Percentiles rank a stretch among this genome's conserved stretches.
These are phyloP conservation scores for Chenopodium berlandieri DNA, from an alignment of 148 eudicot species.

Conservation along the genomic window DNA sequence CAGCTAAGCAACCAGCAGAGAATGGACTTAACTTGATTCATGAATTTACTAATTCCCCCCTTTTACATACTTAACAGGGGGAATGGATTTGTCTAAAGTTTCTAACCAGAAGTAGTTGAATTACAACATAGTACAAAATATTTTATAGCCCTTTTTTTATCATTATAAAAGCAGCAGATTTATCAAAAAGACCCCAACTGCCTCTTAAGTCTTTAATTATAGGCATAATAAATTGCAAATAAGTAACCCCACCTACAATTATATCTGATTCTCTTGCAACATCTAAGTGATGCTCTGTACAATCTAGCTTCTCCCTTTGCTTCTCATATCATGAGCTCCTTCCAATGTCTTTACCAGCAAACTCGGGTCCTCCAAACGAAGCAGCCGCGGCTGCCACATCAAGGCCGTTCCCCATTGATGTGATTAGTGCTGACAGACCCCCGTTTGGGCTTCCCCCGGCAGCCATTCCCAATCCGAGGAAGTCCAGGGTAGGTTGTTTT, in stretches of 20 bases:
- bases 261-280: constrained; percentile 6
- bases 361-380: constrained; percentile 52
- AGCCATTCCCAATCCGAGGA: constrained; percentile 89
- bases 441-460: constrained; percentile 57
- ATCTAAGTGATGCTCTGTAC: constrained; percentile 30
- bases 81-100: constrained; percentile 22
- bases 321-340: constrained; percentile 38
- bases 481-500: constrained; percentile 85
- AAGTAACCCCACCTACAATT: constrained; percentile 18
- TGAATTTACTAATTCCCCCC: constrained; percentile 28
- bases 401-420: constrained; percentile 62
- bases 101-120: constrained; percentile 24
- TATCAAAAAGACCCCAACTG: constrained; percentile 32
- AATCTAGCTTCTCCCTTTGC: constrained; percentile 14
- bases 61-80: constrained; percentile 18
- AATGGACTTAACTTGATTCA: background rate
- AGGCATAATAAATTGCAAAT: constrained; percentile 9
- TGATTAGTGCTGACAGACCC: constrained; percentile 66
- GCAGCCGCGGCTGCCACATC: constrained; percentile 47
- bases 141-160: constrained; percentile 23
- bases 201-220: constrained; percentile 22
- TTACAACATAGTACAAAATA: constrained; percentile 27
- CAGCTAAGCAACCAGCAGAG: background rate
- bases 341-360: constrained; percentile 49
- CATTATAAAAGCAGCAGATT: constrained; percentile 29